Evolutionary conservation across 768 basidiomycete genomes (phyloP).

Genomic region (Sporobolomyces roseus): DNA sequence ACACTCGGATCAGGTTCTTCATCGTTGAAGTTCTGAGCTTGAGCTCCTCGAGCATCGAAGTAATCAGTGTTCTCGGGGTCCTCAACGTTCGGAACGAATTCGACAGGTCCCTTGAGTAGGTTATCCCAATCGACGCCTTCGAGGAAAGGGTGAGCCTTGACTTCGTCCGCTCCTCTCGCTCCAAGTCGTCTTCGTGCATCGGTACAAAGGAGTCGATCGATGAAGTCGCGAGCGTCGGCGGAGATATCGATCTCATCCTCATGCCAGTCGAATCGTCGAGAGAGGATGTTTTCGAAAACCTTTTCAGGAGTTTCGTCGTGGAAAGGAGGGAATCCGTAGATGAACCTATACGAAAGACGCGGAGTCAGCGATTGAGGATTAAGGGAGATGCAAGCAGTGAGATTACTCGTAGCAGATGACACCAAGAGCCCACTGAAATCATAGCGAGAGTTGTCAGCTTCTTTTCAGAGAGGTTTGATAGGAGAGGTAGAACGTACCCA

Average conservation of each 20-base stretch:
- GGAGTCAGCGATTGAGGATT: too few relatives aligned
- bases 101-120: conserved; percentile 55
- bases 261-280: conserved; percentile 90
- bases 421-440: conserved; percentile 86
- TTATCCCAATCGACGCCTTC: conserved; percentile 87
- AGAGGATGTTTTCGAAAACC: conserved; percentile 97
- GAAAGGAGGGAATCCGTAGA: conserved; percentile 95
- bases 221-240: conserved; percentile 81
- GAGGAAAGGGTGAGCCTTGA: conserved; percentile 88
- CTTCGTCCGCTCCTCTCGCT: conserved; percentile 79
- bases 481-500: conserved; percentile 63
- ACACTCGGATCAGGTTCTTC: conserved; percentile 37
- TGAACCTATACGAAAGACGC: conserved; percentile 50
- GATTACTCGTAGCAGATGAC: conserved; percentile 91
- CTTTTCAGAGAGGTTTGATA: neutral
- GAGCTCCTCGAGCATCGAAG: conserved; percentile 92
- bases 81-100: conserved; percentile 86
- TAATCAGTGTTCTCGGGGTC: conserved; percentile 99
- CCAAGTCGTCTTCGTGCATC: conserved; percentile 79
- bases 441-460: conserved; percentile 29
- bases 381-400: neutral
- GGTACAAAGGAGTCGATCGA: conserved; percentile 74
- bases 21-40: conserved; percentile 74
- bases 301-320: conserved; percentile 94
- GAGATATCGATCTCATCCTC: conserved; percentile 64